Conservation (phyloP, 2,329 filamentous ascomycete species). For the Phialophora macrospora region DNA sequence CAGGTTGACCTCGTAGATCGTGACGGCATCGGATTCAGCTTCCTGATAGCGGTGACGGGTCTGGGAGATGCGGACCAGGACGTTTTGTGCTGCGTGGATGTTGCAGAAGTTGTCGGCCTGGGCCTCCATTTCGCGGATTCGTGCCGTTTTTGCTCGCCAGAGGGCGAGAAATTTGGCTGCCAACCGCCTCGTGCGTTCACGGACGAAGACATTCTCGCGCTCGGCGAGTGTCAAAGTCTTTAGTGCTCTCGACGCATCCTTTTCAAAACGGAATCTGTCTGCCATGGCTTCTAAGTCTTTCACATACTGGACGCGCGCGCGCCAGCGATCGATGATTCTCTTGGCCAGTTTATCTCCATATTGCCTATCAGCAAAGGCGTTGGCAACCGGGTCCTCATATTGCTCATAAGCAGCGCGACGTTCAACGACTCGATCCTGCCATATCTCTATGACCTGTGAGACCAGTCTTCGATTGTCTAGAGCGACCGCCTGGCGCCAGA, state of each 20-base stretch:
- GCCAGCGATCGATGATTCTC: conserved; percentile 28
- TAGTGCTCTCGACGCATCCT: conserved; percentile 23
- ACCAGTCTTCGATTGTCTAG: conserved; percentile 30
- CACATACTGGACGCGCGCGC: conserved; percentile 17
- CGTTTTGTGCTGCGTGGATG: conserved; percentile 22
- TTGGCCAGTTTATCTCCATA: conserved; percentile 20
- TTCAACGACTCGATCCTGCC: conserved; percentile 21
- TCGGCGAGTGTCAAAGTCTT: conserved; percentile 28
- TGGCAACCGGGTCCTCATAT: conserved; percentile 25
- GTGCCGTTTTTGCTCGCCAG: conserved; percentile 26
- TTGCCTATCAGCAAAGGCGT: conserved; percentile 26
- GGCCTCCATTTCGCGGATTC: conserved; percentile 25
- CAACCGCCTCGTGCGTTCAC: conserved; percentile 23
- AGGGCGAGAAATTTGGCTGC: conserved; percentile 16
- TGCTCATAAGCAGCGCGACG: conserved; percentile 24
- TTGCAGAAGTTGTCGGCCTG: conserved; percentile 26
- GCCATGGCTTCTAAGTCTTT: conserved; percentile 24
- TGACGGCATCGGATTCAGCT: conserved; percentile 21
- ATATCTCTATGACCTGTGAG: conserved; percentile 29
- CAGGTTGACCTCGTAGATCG: conserved; percentile 26
- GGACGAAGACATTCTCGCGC: conserved; percentile 29
- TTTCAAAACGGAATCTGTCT: conserved; percentile 18
- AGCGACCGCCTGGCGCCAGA: conserved; percentile 32
- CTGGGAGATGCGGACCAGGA: background rate
- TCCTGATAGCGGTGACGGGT: background rate